Base-by-base conservation (phyloP, 176 grass and related monocot species). In the Metroxylon sagu region DNA sequence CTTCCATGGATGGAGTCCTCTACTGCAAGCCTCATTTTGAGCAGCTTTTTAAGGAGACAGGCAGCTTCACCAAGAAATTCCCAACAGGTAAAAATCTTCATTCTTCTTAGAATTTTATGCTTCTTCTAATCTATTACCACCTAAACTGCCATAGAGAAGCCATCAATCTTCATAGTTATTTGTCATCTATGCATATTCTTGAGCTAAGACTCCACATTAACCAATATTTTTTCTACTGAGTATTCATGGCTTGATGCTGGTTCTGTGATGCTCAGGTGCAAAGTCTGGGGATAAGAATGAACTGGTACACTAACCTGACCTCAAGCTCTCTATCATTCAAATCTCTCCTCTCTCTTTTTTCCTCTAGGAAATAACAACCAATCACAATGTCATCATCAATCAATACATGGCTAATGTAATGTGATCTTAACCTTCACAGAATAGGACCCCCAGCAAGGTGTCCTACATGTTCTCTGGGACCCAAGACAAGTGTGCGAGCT, bases 11-110 rank as follows among this genome's bases (percentile, higher is more conserved):
- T 74, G 85, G 81, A 26, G 69, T 89, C 72, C 67, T 89, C 65
- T 89, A 78, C 52, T 81, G 77, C 86, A 89, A 89, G 68, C 79
- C 81, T 49, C 86, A 89, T 68, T 89, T 89, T 75, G 77, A 89
- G 77, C 86, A 85, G 28, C 81, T 89, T 52, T 89, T 81, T 66
- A 89, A 85, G 81, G 81, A 75, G 16, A 85, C 77, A 23, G 81
- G 81, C 59, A 73, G 57, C 61, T 89, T 89, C 61, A 78, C 58
- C 48, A 89, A 81, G 61, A 85, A 85, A 51, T 89, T 85, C 1
- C 85, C 85, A 23, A 66, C 80, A 84, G 77, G 73, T 74, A 29
- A 35, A 64, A 18, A 43, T 65, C 57, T 16, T 17, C 35, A 15
- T 68, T 71, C 29, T 48, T 10, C 35, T 12, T 2, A 43, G 1